Evolutionary conservation across 1,284 basidiomycete species (phyloP).

Genomic region (Ustilago esculenta): DNA sequence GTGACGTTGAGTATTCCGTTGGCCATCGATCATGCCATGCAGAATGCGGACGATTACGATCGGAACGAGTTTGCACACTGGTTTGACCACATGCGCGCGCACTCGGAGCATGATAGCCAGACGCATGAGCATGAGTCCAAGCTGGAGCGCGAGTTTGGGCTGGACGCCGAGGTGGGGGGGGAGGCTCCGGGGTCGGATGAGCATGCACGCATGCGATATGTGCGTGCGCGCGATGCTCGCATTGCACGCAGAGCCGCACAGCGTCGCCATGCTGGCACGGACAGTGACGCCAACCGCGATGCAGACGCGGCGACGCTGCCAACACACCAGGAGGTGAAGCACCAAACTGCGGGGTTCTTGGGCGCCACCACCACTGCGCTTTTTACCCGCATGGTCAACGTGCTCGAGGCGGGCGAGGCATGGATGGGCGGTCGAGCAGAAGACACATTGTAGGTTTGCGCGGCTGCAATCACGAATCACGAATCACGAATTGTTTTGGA

Average conservation of each 20-base stretch:
- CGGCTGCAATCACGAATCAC: not conserved
- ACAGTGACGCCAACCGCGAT: constrained; percentile 6
- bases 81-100: constrained; percentile 39
- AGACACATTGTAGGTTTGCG: too few species aligned
- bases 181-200: constrained; percentile 30
- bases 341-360: constrained; percentile 41
- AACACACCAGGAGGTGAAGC: constrained; percentile 27
- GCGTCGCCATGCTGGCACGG: constrained; percentile 19
- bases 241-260: constrained; percentile 36
- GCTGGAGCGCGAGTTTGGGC: constrained; percentile 20
- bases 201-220: constrained; percentile 33
- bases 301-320: constrained; percentile 39
- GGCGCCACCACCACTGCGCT: constrained; percentile 52
- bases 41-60: constrained; percentile 47
- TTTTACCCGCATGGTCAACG: constrained; percentile 55
- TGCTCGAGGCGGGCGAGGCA: constrained; percentile 60
- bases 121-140: constrained; percentile 24
- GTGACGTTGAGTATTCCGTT: constrained; percentile 81
- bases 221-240: constrained; percentile 41
- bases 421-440: constrained; percentile 59
- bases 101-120: constrained; percentile 30
- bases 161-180: constrained; percentile 12
- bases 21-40: constrained; percentile 77
- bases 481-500: too few species aligned
- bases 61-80: constrained; percentile 38